Base-by-base conservation (phyloP, 1,284 basidiomycete genomes). In the Dichomitus squalens region DNA sequence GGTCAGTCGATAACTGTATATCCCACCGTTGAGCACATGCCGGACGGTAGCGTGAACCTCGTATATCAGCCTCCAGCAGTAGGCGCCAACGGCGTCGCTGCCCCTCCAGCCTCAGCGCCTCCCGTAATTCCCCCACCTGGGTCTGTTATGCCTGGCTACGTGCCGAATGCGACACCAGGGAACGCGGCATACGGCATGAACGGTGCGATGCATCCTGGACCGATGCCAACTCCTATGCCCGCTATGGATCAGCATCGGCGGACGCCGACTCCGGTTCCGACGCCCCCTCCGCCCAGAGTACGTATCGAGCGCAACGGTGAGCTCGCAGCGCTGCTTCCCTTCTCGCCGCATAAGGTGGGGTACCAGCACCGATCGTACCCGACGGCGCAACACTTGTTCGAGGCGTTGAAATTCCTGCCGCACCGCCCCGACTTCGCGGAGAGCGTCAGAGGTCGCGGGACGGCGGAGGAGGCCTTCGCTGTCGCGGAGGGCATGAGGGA, bases 361-460 rank as follows among this genome's bases (percentile, higher is more conserved):
- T 84, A 82, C 66, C 66, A 75, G 43, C 75, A 79, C 33, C 75
- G 75, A 50, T 70, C 72, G 40, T 90, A 85, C 60, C 85, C 86
- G 6, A 86, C 82, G 2, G 88, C 85, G 3, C 70, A 82, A 59
- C 88, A 90, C 64, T 74, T 90, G 14, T 77, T 83, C 40, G 87
- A 90, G 70, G 87, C 87, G 8, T 72, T 87, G 60, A 87, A 87
- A 67, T 90, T 85, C 66, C 64, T 84, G 50, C 73, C 74, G 0
- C 68, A 73, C 33, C 71, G 73, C 6, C 77, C 79, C 0, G 79
- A 82, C 1, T 61, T 87, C 23, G 83, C 83, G 4, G 81, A 86
- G 53, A 61, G 64, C 27, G 84, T 90, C 57, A 74, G 85, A 21
- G 62, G 57, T 4, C 77, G 76, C 55, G 66, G 68, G 11, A 76